A percentile compares a stretch with the other conserved stretches of the same genome.
Conservation (phyloP, 2,329 filamentous ascomycete genomes). For the Epicoccum nigrum region DNA sequence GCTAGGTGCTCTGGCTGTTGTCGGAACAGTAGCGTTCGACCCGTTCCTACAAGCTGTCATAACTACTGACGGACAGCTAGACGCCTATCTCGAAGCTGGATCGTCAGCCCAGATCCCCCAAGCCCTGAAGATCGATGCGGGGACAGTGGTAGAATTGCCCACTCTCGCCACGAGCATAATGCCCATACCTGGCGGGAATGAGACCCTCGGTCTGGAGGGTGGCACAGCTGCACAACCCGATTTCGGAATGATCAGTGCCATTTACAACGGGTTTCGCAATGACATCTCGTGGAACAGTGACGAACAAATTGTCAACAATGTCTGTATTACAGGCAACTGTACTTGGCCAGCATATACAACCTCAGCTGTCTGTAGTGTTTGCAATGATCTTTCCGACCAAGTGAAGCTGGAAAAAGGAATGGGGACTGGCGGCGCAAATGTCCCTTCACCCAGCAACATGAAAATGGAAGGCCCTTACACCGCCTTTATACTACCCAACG, state of each 20-base stretch:
- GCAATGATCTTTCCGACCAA: slow-evolving; percentile 9
- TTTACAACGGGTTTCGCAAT: slow-evolving; percentile 17
- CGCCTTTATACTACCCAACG: neutral
- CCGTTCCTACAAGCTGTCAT: slow-evolving; percentile 18
- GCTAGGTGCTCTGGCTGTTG: slow-evolving; percentile 11
- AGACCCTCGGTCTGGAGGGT: neutral
- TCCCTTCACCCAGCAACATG: neutral
- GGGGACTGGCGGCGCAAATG: neutral
- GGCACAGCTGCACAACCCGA: neutral
- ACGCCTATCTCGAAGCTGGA: neutral
- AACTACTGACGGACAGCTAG: neutral
- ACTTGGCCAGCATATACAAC: slow-evolving; percentile 15
- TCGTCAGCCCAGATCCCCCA: neutral
- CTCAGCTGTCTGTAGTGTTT: slow-evolving; percentile 16
- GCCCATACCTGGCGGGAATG: neutral
- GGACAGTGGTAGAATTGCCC: neutral
- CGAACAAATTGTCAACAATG: neutral
- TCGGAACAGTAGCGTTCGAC: slow-evolving; percentile 15
- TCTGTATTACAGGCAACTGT: slow-evolving; percentile 18
- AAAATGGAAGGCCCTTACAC: neutral
- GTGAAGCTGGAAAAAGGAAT: neutral
- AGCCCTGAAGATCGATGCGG: neutral
- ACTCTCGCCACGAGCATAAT: neutral
- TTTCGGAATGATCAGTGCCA: slow-evolving; percentile 17
- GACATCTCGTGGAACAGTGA: neutral